Base-by-base conservation (phyloP, 2,329 filamentous ascomycete species). In the Alternaria sp. region DNA sequence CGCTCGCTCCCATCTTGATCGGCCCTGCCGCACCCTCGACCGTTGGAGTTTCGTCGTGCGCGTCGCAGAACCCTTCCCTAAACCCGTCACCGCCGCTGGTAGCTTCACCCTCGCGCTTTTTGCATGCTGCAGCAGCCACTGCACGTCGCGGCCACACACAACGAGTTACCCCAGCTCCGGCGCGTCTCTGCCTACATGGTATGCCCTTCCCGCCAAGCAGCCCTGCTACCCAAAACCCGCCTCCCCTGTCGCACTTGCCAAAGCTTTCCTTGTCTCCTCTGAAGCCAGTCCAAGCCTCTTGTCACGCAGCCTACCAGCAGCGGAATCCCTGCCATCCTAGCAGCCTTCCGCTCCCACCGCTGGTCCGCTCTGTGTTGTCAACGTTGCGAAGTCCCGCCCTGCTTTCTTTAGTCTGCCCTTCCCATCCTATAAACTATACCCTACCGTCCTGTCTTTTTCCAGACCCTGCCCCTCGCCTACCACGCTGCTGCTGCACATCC, bases 111-210 rank as follows among this genome's bases (percentile, higher is more conserved):
- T 78, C 74, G 75, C 72, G 70, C 64, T 64, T 69, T 70, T 75
- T 76, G 79, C 77, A 80, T 78, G 70, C 73, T 77, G 71, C 75
- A 71, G 76, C 77, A 77, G 71, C 74, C 70, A 73, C 74, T 78
- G 77, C 76, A 76, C 74, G 76, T 76, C 78, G 73, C 77, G 73
- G 71, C 74, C 77, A 74, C 73, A 69, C 71, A 68, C 63, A 62
- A 64, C 55, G 59, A 63, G 65, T 65, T 63, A 72, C 75, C 77
- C 78, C 77, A 77, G 76, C 75, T 68, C 67, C 66, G 54, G 72
- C 77, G 74, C 75, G 70, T 70, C 66, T 67, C 66, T 71, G 73
- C 71, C 77, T 77, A 81, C 79, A 81, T 81, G 79, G 79, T 81
- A 81, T 78, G 79, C 77, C 77, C 74, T 71, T 72, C 74, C 70